Conservation (phyloP, 441 rosid species). For the Arabidopsis lyrata region DNA sequence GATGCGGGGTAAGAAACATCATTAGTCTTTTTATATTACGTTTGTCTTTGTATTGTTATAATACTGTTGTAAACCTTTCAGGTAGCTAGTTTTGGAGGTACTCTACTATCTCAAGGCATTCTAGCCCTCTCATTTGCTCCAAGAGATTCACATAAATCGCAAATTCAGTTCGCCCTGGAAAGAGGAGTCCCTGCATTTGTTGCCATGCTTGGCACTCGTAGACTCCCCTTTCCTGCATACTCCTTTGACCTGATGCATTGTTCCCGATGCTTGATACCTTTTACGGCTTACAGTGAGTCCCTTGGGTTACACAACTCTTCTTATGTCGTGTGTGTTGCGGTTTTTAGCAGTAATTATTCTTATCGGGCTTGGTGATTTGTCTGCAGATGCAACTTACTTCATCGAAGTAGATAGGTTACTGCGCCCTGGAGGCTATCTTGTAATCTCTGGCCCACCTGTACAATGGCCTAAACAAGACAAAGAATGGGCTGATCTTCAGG, state of each 20-base stretch:
- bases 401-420: slow-evolving; percentile 92
- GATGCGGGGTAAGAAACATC: slow-evolving; percentile 80
- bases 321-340: slow-evolving; percentile 14
- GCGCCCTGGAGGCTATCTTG: slow-evolving; percentile 93
- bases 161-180: slow-evolving; percentile 89
- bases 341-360: slow-evolving; percentile 11
- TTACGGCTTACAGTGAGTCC: slow-evolving; percentile 90
- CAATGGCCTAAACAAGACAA: slow-evolving; percentile 99
- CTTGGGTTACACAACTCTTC: slow-evolving; percentile 23
- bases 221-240: slow-evolving; percentile 92
- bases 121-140: slow-evolving; percentile 91
- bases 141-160: slow-evolving; percentile 92
- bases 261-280: slow-evolving; percentile 92
- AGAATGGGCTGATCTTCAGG: slow-evolving; percentile 99
- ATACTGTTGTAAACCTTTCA: slow-evolving; percentile 37
- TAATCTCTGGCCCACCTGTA: slow-evolving; percentile 98
- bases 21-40: neutral
- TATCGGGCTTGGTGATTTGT: slow-evolving; percentile 37
- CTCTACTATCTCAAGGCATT: slow-evolving; percentile 72
- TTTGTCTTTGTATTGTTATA: slow-evolving; percentile 2
- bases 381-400: slow-evolving; percentile 93
- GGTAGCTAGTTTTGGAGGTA: slow-evolving; percentile 99
- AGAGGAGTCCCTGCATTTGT: slow-evolving; percentile 97
- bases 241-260: slow-evolving; percentile 92
- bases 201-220: slow-evolving; percentile 97